These are phyloP conservation scores for Floccularia luteovirens DNA, from an alignment of 768 basidiomycete species.

Conservation along the genomic window DNA sequence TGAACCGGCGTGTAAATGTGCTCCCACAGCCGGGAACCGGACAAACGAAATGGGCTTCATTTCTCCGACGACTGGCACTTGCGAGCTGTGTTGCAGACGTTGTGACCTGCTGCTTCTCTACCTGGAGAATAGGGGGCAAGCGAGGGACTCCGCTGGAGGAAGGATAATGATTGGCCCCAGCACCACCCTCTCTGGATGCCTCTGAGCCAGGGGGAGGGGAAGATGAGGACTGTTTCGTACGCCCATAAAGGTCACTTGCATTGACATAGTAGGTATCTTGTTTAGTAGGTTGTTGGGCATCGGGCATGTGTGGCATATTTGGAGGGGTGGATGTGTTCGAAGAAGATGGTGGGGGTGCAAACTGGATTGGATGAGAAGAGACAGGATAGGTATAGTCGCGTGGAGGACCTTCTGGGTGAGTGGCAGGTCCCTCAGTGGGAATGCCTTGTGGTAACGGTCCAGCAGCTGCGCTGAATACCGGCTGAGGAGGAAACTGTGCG, in stretches of 20 bases:
- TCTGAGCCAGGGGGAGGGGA: conserved; percentile 27
- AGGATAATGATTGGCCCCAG: conserved; percentile 50
- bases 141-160: conserved; percentile 42
- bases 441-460: conserved; percentile 34
- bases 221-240: conserved; percentile 28
- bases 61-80: conserved; percentile 81
- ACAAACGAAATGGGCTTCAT: conserved; percentile 89
- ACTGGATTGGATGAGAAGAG: conserved; percentile 30
- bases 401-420: conserved; percentile 33
- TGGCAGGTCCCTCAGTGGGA: conserved; percentile 33
- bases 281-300: conserved; percentile 14
- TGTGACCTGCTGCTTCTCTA: conserved; percentile 92
- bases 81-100: conserved; percentile 91
- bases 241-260: conserved; percentile 48
- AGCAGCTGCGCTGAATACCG: conserved; percentile 30
- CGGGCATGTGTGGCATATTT: conserved; percentile 12
- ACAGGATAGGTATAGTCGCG: conserved; percentile 32
- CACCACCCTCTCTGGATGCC: conserved; percentile 23
- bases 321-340: conserved; percentile 16
- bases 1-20: conserved; percentile 94
- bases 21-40: conserved; percentile 94
- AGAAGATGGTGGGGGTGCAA: conserved; percentile 22
- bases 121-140: conserved; percentile 81
- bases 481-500: conserved; percentile 17
- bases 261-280: conserved; percentile 41